phyloP scores from a whole-genome alignment of 768 basidiomycete genomes.

The Pleurotus citrinopileatus region DNA sequence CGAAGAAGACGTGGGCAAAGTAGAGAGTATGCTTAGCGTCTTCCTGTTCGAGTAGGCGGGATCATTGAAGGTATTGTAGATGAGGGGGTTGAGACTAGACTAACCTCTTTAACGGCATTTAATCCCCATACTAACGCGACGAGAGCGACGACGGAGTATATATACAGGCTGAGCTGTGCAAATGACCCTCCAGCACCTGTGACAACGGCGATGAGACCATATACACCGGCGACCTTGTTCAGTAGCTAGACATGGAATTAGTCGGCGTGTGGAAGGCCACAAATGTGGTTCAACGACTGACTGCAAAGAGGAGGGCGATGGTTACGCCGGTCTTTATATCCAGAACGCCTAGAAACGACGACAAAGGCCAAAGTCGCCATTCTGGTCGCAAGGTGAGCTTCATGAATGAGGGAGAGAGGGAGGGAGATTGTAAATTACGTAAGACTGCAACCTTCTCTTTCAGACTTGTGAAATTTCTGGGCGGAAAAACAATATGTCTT shows the following conservation, averaged over 20 bases:
- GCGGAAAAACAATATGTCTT: too few species aligned
- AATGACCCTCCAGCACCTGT: constrained; percentile 93
- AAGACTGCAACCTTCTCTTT: constrained; percentile 12
- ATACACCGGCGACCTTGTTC: constrained; percentile 98
- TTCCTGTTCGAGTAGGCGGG: too few species aligned
- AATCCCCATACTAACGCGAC: constrained; percentile 85
- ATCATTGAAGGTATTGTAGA: too few species aligned
- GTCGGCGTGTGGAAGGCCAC: background rate
- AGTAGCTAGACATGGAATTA: constrained; percentile 50
- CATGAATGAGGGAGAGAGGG: constrained; percentile 37
- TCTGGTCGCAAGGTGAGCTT: constrained; percentile 79
- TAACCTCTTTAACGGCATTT: constrained; percentile 82
- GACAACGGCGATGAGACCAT: constrained; percentile 89
- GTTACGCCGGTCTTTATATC: constrained; percentile 95
- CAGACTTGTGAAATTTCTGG: too few species aligned
- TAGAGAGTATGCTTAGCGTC: constrained; percentile 80
- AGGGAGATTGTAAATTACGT: constrained; percentile 7
- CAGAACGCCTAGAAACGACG: constrained; percentile 81
- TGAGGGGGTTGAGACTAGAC: too few species aligned
- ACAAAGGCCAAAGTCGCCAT: constrained; percentile 80
- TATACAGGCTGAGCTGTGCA: constrained; percentile 87
- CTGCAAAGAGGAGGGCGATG: constrained; percentile 85
- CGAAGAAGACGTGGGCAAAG: constrained; percentile 88
- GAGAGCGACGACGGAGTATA: constrained; percentile 86
- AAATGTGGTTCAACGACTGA: constrained; percentile 36